Percentiles rank a stretch among this genome's conserved stretches.
phyloP scores from a whole-genome alignment of 2,329 filamentous ascomycete species.

The Podosphaera xanthii region DNA sequence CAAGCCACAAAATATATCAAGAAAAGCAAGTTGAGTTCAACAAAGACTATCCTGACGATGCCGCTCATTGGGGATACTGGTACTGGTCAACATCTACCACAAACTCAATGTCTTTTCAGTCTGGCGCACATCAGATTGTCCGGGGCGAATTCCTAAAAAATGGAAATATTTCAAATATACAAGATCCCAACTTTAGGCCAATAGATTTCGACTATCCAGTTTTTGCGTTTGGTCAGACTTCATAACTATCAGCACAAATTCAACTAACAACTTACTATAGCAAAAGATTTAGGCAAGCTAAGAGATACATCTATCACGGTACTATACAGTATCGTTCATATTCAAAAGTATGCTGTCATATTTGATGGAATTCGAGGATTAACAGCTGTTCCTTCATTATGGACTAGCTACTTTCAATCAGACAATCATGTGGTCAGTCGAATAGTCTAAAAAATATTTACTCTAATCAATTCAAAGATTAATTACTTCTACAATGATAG shows the following conservation, averaged over 20 bases:
- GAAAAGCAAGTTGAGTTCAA: slow-evolving; percentile 14
- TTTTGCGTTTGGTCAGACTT: slow-evolving; percentile 37
- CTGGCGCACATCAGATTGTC: slow-evolving; percentile 39
- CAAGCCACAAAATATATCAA: slow-evolving; percentile 9
- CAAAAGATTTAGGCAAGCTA: slow-evolving; percentile 11
- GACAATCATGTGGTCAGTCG: slow-evolving; percentile 30
- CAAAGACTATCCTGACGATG: slow-evolving; percentile 14
- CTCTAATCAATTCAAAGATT: slow-evolving; percentile 15
- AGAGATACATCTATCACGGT: slow-evolving; percentile 6
- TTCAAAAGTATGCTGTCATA: slow-evolving; percentile 11
- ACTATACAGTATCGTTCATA: slow-evolving; percentile 12
- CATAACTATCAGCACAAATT: neutral
- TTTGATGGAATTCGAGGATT: slow-evolving; percentile 22
- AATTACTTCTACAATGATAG: slow-evolving; percentile 65
- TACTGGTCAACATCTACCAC: slow-evolving; percentile 47
- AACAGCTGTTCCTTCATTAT: slow-evolving; percentile 48
- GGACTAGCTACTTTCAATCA: slow-evolving; percentile 49
- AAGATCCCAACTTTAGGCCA: slow-evolving; percentile 41
- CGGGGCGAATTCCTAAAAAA: slow-evolving; percentile 41
- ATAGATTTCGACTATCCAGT: slow-evolving; percentile 55
- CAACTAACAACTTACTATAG: neutral
- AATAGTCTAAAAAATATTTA: neutral
- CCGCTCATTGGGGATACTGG: slow-evolving; percentile 62
- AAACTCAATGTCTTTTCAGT: slow-evolving; percentile 38
- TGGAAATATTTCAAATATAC: slow-evolving; percentile 36